These are phyloP conservation scores for Leishmania turanica DNA, from an alignment of 208 protist species.

Conservation along the genomic window DNA sequence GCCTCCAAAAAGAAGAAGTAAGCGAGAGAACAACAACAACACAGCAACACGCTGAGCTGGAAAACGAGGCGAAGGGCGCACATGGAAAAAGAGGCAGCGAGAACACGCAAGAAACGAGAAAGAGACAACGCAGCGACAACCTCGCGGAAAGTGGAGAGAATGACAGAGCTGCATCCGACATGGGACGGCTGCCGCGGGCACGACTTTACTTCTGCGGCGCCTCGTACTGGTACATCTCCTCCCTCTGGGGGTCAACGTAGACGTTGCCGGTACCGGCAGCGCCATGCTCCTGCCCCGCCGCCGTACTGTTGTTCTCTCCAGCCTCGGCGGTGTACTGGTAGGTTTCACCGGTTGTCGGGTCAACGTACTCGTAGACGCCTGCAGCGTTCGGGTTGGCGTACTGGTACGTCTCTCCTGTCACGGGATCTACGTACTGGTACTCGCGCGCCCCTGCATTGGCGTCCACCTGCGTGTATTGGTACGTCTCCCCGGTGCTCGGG, in stretches of 20 bases:
- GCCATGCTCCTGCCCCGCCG: constrained; percentile 4
- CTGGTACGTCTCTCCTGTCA: constrained; percentile 35
- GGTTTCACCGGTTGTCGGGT: constrained; percentile 27
- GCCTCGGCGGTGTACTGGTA: constrained; percentile 29
- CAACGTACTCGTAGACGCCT: constrained; percentile 21
- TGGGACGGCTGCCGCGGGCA: not conserved
- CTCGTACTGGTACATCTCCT: constrained; percentile 27
- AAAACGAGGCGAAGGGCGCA: too few species aligned
- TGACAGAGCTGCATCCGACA: not conserved
- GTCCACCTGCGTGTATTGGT: constrained; percentile 30
- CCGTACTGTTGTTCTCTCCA: not conserved
- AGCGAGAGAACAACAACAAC: too few species aligned
- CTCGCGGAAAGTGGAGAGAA: not conserved
- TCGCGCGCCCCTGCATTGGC: constrained; percentile 6
- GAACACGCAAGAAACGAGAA: not conserved
- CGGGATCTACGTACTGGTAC: constrained; percentile 43
- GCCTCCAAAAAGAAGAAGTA: not conserved
- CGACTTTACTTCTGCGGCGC: not conserved
- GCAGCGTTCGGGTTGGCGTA: constrained; percentile 20
- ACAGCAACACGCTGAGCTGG: not conserved
- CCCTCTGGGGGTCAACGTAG: constrained; percentile 25
- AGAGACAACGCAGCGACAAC: not conserved
- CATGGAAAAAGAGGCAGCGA: not conserved
- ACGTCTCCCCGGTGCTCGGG: constrained; percentile 38
- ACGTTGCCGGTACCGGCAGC: not conserved